phyloP scores from a whole-genome alignment of 2,329 filamentous ascomycete species.

The Botryotinia globosa region DNA sequence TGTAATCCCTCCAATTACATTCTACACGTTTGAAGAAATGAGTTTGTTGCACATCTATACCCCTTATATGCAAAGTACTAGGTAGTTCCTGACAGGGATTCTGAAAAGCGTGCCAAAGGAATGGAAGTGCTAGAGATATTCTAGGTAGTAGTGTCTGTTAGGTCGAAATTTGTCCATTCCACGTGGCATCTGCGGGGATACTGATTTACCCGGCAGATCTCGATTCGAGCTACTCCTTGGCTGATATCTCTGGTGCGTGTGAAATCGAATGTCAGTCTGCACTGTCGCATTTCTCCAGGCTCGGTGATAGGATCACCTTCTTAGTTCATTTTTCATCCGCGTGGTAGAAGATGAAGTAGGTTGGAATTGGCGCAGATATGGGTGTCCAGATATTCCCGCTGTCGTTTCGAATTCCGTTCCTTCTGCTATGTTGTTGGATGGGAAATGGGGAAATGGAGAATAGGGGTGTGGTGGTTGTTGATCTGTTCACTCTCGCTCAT shows the following conservation, averaged over 20 bases:
- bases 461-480: neutral
- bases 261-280: neutral
- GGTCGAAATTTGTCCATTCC: neutral
- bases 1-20: neutral
- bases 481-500: neutral
- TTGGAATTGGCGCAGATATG: neutral
- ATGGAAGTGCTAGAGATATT: neutral
- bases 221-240: rapidly evolving
- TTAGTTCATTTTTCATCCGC: neutral
- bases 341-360: neutral
- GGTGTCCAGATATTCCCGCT: neutral
- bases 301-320: neutral
- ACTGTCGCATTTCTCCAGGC: neutral
- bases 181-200: neutral
- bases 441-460: neutral
- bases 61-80: neutral
- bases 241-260: neutral
- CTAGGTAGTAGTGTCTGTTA: neutral
- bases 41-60: neutral
- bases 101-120: neutral
- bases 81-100: neutral
- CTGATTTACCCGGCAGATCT: neutral
- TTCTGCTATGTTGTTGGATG: neutral
- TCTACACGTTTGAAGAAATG: neutral
- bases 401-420: neutral